Base-by-base conservation (phyloP, 75 land plant genomes). In the Pinus taeda region DNA sequence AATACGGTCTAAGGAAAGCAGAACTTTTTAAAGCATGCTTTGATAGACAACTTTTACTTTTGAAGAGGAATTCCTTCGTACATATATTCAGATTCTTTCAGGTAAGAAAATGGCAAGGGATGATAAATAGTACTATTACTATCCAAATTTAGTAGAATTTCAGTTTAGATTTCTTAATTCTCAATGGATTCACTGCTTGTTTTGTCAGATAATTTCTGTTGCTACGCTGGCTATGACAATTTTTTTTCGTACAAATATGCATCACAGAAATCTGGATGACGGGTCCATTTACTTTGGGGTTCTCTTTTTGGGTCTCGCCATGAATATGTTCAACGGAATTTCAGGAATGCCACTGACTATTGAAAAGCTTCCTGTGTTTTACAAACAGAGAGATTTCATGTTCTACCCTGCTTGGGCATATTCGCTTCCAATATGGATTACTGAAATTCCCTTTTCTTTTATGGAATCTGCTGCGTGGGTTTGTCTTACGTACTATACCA, bases 401-500 rank as follows among this genome's bases (percentile, higher is more conserved):
- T 88, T 88, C 58, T 83, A 80, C 61, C 90, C 90, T 42, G 75
- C 88, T 13, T 88, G 90, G 90, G 85, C 81, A 13, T 85, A 69
- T 59, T 65, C 85, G 3, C 36, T 88, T 18, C 85, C 90, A 15
- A 74, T 39, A 24, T 75, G 76, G 67, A 57, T 86, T 39, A 21
- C 81, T 39, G 72, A 81, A 21, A 70, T 85, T 45, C 90, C 90
- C 13, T 21, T 74, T 4, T 85, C 90, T 3, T 6, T 88, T 2
- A 9, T 80, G 14, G 90, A 88, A 53, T 70, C 88, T 53, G 70
- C 37, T 0, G 72, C 81, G 29, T 88, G 87, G 85, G 72, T 79
- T 9, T 14, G 45, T 29, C 42, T 86, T 17, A 86, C 88, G 53
- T 88, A 88, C 60, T 88, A 85, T 55, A 69, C 64, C 6, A 81